A percentile compares a stretch with the other conserved stretches of the same genome.
Evolutionary conservation across 208 protist species (phyloP).

Genomic region (Leishmania major): DNA sequence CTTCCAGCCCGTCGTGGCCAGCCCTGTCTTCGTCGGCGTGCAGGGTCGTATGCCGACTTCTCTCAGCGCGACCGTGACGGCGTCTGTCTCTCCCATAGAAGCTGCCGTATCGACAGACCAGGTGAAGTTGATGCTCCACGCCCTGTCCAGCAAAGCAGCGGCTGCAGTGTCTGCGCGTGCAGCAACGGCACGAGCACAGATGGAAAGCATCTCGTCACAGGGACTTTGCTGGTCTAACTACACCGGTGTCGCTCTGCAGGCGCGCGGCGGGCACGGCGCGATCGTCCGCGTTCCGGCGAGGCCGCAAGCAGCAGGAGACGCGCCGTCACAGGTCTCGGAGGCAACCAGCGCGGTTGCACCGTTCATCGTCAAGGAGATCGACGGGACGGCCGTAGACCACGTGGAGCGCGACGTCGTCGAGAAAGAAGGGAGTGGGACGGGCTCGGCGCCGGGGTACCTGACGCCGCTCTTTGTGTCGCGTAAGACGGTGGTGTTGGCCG

Average conservation of each 20-base stretch:
- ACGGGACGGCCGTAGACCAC: conserved; percentile 27
- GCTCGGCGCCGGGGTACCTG: neutral
- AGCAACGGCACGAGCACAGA: too few species aligned
- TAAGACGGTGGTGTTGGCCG: conserved; percentile 14
- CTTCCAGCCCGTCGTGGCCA: conserved; percentile 37
- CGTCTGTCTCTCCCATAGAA: conserved; percentile 38
- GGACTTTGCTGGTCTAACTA: conserved; percentile 11
- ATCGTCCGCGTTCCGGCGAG: conserved; percentile 6
- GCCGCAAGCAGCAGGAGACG: neutral
- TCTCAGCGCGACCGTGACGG: conserved; percentile 27
- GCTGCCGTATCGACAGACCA: conserved; percentile 29
- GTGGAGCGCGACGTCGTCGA: conserved; percentile 20
- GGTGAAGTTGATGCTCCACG: conserved; percentile 22
- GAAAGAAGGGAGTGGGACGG: neutral
- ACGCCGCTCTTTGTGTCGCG: conserved; percentile 18
- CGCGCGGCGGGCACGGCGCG: conserved; percentile 15
- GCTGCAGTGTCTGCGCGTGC: neutral
- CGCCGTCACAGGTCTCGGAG: neutral
- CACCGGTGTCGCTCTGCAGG: conserved; percentile 12
- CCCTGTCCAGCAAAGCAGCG: neutral
- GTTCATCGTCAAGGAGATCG: conserved; percentile 14
- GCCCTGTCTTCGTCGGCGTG: conserved; percentile 41
- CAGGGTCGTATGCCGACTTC: conserved; percentile 29
- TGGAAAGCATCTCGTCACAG: neutral
- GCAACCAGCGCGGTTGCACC: neutral